Percentiles rank a stretch among this genome's conserved stretches.
These are phyloP conservation scores for Quercus mongolica DNA, from an alignment of 306 rosid genomes.

Conservation along the genomic window DNA sequence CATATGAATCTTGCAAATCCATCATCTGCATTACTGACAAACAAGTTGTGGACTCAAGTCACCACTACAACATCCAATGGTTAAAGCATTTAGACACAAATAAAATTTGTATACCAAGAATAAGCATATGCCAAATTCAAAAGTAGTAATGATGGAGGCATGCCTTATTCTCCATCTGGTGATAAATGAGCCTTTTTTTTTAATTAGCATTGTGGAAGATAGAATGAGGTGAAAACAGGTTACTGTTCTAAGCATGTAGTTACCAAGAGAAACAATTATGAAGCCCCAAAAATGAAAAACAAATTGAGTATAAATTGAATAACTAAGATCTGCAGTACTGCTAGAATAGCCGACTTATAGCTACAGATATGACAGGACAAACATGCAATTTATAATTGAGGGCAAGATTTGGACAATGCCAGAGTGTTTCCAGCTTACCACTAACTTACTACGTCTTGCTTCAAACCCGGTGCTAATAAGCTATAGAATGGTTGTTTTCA, in stretches of 20 bases:
- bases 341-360: background rate
- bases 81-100: background rate
- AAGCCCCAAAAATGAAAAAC: background rate
- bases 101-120: background rate
- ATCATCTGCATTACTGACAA: background rate
- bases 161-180: background rate
- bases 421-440: too few relatives aligned
- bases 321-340: background rate
- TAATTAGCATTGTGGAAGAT: background rate
- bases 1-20: background rate
- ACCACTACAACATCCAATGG: background rate
- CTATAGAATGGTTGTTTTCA: too few relatives aligned
- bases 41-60: slow-evolving; percentile 5
- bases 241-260: too few relatives aligned
- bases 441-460: too few relatives aligned
- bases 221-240: too few relatives aligned
- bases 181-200: background rate
- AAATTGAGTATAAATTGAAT: background rate
- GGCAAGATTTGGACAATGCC: background rate
- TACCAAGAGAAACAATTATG: too few relatives aligned
- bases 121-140: background rate
- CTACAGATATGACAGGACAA: background rate
- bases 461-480: too few relatives aligned
- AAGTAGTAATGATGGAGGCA: background rate
- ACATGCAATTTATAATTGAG: background rate